Percentiles rank a stretch among this genome's conserved stretches.
These are phyloP conservation scores for Monosporascus sp. DNA, from an alignment of 2,329 filamentous ascomycete species.

Conservation along the genomic window DNA sequence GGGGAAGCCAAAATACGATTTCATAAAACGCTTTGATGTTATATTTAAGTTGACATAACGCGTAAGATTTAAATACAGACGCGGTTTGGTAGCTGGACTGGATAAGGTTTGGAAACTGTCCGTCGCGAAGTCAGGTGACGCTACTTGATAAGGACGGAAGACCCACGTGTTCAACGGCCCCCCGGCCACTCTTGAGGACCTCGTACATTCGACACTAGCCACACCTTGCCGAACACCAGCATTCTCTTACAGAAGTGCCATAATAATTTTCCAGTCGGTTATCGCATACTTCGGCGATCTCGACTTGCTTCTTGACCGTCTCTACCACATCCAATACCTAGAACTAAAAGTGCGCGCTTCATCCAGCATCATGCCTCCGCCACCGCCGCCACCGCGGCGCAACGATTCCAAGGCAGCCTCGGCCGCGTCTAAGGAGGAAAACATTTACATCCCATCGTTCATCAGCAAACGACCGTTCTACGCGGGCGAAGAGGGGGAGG, in stretches of 20 bases:
- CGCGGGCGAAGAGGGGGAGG: slow-evolving; percentile 69
- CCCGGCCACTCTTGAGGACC: too few relatives aligned
- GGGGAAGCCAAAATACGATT: too few relatives aligned
- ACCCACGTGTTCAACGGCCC: neutral
- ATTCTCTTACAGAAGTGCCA: too few relatives aligned
- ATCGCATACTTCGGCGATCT: too few relatives aligned
- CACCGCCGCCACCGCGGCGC: slow-evolving; percentile 30
- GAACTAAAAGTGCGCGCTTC: too few relatives aligned
- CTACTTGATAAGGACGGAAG: neutral
- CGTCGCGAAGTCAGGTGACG: neutral
- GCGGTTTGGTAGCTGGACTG: neutral
- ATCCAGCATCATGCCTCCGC: slow-evolving; percentile 35
- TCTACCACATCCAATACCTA: too few relatives aligned
- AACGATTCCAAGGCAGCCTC: slow-evolving; percentile 20
- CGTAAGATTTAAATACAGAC: neutral
- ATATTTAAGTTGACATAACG: neutral
- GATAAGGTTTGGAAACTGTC: neutral
- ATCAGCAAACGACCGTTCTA: slow-evolving; percentile 99
- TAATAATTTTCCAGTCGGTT: too few relatives aligned
- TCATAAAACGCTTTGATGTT: too few relatives aligned
- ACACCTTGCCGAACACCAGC: too few relatives aligned
- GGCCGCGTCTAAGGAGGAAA: slow-evolving; percentile 73
- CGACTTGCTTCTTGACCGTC: too few relatives aligned
- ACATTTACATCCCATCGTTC: slow-evolving; percentile 97
- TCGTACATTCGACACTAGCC: too few relatives aligned